phyloP scores from a whole-genome alignment of 352 stramenopile species.

The Phytophthora crassamura region DNA sequence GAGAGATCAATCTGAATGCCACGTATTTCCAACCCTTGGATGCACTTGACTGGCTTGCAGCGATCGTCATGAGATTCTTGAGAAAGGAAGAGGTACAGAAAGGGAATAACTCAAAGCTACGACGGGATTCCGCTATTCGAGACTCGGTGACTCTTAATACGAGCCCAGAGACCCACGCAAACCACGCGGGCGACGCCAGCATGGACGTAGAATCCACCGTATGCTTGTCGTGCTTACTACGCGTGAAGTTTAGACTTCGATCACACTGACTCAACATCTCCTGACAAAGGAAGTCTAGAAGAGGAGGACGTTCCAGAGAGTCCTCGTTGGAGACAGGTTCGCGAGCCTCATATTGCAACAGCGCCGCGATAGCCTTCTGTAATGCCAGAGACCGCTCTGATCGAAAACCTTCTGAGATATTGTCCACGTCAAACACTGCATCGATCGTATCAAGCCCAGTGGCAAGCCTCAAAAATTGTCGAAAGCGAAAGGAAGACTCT shows the following conservation, averaged over 20 bases:
- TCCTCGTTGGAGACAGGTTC: neutral
- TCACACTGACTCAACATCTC: constrained; percentile 34
- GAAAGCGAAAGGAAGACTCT: constrained; percentile 21
- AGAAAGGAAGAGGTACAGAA: constrained; percentile 41
- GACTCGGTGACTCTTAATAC: constrained; percentile 23
- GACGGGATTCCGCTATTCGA: neutral
- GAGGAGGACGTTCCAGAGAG: constrained; percentile 8
- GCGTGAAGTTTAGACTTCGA: constrained; percentile 1
- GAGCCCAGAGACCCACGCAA: constrained; percentile 40
- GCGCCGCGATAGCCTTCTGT: constrained; percentile 10
- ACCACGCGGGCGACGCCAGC: constrained; percentile 29
- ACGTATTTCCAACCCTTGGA: constrained; percentile 39
- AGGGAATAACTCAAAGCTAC: neutral
- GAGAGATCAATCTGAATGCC: constrained; percentile 37
- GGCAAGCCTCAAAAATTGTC: constrained; percentile 30
- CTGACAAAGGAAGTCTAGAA: constrained; percentile 36
- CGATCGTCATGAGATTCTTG: constrained; percentile 34
- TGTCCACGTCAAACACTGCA: constrained; percentile 12
- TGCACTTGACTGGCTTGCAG: constrained; percentile 8
- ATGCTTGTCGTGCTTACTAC: constrained; percentile 15
- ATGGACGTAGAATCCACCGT: neutral
- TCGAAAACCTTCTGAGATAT: neutral
- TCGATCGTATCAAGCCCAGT: constrained; percentile 41
- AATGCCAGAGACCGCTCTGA: constrained; percentile 22
- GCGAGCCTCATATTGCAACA: constrained; percentile 23